Base-by-base conservation (phyloP, 1,139 yeast species). In the Blastobotrys proliferans region DNA sequence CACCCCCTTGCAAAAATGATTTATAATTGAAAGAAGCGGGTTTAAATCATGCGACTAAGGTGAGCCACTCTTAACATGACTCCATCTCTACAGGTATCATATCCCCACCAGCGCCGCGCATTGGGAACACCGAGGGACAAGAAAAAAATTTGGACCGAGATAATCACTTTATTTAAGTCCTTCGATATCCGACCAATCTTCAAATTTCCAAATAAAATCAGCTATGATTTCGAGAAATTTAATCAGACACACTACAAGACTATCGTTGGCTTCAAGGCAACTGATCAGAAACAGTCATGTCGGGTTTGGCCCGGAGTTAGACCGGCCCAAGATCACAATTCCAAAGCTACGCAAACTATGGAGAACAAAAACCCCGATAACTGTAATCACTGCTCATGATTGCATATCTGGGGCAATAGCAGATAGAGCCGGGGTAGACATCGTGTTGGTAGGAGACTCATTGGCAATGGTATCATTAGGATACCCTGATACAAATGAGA, bases 401-500 rank as follows among this genome's bases (percentile, higher is more conserved):
- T 83, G 72, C 57, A 78, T 90, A 24, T 81, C 95, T 0, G 92
- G 81, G 0, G 68, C 70, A 27, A 70, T 84, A 58, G 94, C 88
- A 0, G 88, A 85, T 40, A 61, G 71, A 10, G 80, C 94, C 1
- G 73, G 75, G 0, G 72, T 79, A 1, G 97, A 92, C 54, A 72
- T 82, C 41, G 71, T 81, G 9, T 71, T 92, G 6, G 81, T 92
- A 5, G 98, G 98, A 1, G 98, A 92, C 62, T 90, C 97, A 0
- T 67, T 92, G 31, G 88, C 96, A 1, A 90, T 88, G 96, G 90
- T 86, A 1, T 75, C 95, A 0, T 71, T 87, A 49, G 98, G 98
- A 0, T 82, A 82, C 57, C 73, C 74, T 5, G 82, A 84, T 41
- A 87, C 96, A 1, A 79, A 81, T 49, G 85, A 83, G 56, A 66